These are phyloP conservation scores for Rhododendron kiyosumense DNA, from an alignment of 148 eudicot genomes.

Conservation along the genomic window DNA sequence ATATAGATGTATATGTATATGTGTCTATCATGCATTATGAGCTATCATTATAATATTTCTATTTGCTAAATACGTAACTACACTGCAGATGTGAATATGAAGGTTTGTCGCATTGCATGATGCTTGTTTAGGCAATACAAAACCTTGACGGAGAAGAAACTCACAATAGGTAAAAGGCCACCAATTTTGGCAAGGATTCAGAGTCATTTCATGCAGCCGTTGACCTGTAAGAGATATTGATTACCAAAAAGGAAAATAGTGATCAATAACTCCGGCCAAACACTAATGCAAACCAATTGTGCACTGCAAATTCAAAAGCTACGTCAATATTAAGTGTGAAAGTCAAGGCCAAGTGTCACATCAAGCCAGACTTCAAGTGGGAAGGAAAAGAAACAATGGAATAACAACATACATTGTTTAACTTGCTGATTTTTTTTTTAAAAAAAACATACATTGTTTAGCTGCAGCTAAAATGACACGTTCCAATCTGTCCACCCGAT, in stretches of 20 bases:
- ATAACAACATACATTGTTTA: constrained; percentile 26
- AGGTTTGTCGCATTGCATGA: background rate
- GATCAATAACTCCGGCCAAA: background rate
- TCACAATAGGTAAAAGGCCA: constrained; percentile 59
- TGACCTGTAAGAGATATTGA: constrained; percentile 42
- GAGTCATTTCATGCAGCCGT: constrained; percentile 83
- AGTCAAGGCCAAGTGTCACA: background rate
- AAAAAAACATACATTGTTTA: constrained; percentile 52
- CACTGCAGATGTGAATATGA: background rate
- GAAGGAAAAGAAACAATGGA: background rate
- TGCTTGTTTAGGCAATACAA: background rate
- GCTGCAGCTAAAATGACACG: constrained; percentile 80
- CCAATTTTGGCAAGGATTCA: constrained; percentile 51
- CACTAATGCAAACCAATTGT: background rate
- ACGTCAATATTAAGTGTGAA: background rate
- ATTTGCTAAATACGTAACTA: background rate
- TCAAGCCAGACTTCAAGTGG: background rate
- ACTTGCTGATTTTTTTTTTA: too few species aligned
- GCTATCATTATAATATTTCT: background rate
- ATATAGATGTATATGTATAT: too few species aligned
- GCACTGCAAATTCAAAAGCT: background rate
- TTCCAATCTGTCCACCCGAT: constrained; percentile 77
- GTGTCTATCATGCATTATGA: background rate
- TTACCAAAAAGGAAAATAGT: too few species aligned
- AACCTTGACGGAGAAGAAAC: constrained; percentile 24